These are phyloP conservation scores for Coemansia biformis DNA, from an alignment of 192 early-diverging fungal species.

Conservation along the genomic window DNA sequence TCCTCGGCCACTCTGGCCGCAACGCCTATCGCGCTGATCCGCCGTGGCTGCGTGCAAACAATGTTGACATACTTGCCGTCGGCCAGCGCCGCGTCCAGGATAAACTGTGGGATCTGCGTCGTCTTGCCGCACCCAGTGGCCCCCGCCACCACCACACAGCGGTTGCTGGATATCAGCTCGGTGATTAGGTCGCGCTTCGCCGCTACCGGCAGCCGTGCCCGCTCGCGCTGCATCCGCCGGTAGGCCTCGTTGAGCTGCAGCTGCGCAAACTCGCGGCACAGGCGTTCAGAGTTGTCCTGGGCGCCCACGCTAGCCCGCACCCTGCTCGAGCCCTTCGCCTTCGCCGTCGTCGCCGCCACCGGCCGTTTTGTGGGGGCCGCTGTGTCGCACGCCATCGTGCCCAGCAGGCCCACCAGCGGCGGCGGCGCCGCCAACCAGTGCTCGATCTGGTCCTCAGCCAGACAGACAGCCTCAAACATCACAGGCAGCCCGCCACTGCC, in stretches of 20 bases:
- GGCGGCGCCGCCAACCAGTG: constrained; percentile 27
- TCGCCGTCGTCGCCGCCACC: background rate
- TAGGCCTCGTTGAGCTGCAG: constrained; percentile 7
- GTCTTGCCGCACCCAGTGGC: constrained; percentile 54
- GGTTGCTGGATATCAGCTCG: constrained; percentile 2
- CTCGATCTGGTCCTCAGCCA: constrained; percentile 50
- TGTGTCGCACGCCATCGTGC: constrained; percentile 36
- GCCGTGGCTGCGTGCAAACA: constrained; percentile 86
- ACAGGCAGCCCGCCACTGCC: constrained; percentile 37
- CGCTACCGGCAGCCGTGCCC: constrained; percentile 22
- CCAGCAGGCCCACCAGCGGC: constrained; percentile 24
- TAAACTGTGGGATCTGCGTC: constrained; percentile 82
- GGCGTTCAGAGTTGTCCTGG: constrained; percentile 2
- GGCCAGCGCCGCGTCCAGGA: constrained; percentile 64
- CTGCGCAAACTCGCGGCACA: constrained; percentile 14
- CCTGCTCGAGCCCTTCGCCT: background rate
- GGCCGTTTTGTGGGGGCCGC: constrained; percentile 3
- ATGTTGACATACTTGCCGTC: constrained; percentile 52
- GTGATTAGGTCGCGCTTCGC: constrained; percentile 1
- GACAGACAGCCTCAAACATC: constrained; percentile 56
- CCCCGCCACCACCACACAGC: constrained; percentile 31
- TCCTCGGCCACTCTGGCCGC: constrained; percentile 61
- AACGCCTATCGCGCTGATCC: constrained; percentile 68
- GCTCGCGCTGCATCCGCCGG: constrained; percentile 19
- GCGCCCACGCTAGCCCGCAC: constrained; percentile 7